Conservation (phyloP, 108 stramenopile species). For the Aurantiochytrium sp. region DNA sequence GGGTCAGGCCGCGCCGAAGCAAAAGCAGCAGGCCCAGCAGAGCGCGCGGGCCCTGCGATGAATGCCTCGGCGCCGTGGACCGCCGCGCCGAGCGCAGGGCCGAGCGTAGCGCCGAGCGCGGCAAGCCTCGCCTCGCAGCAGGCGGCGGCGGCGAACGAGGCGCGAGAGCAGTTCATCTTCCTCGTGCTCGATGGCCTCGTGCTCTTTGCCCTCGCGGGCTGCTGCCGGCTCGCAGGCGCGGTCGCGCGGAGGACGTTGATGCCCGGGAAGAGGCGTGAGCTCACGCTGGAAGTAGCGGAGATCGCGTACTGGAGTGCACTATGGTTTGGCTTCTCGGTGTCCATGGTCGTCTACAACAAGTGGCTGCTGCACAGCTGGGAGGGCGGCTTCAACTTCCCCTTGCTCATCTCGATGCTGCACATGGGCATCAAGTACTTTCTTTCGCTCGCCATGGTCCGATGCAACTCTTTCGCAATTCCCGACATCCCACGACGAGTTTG, state of each 20-base stretch:
- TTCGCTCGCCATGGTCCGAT: neutral
- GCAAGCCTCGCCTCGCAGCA: neutral
- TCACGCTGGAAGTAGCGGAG: neutral
- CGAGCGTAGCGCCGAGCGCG: neutral
- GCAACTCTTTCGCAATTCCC: neutral
- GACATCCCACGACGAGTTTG: neutral
- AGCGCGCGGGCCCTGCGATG: too few relatives aligned
- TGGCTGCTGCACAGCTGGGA: conserved; percentile 23
- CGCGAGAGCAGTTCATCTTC: neutral
- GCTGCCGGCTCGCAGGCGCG: neutral
- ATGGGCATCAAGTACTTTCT: conserved; percentile 25
- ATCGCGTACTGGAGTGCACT: neutral
- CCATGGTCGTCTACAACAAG: conserved; percentile 22
- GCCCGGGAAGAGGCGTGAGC: neutral
- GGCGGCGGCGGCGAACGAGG: neutral
- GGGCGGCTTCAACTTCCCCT: conserved; percentile 31
- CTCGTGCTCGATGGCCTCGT: neutral
- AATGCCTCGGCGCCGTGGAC: neutral
- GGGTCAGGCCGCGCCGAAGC: too few relatives aligned
- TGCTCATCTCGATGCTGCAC: conserved; percentile 19
- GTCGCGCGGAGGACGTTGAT: neutral
- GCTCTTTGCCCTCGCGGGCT: neutral
- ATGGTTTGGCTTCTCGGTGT: conserved; percentile 21
- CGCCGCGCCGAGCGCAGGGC: neutral
- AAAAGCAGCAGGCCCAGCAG: too few relatives aligned